phyloP scores from a whole-genome alignment of 169 alveolate genomes.

The Cryptosporidium meleagridis region DNA sequence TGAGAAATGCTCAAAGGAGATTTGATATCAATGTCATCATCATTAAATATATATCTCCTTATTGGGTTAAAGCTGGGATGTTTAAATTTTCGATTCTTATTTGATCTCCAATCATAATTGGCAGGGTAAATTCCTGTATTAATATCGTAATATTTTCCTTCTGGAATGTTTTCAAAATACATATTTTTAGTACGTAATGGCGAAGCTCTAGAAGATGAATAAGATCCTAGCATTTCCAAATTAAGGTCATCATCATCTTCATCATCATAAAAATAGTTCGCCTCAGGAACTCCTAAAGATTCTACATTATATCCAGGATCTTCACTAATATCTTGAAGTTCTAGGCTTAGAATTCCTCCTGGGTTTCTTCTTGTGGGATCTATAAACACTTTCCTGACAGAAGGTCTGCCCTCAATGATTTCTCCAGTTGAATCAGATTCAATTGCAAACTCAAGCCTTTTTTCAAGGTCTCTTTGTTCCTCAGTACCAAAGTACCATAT shows the following conservation, averaged over 20 bases:
- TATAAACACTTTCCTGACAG: slow-evolving; percentile 9
- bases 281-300: neutral
- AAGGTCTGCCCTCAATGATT: slow-evolving; percentile 11
- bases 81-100: neutral
- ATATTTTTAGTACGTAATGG: neutral
- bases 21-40: slow-evolving; percentile 25
- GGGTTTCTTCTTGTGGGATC: slow-evolving; percentile 33
- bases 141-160: neutral
- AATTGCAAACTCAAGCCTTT: slow-evolving; percentile 26
- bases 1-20: slow-evolving; percentile 63
- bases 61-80: slow-evolving; percentile 29
- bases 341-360: slow-evolving; percentile 6
- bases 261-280: neutral
- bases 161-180: neutral
- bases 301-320: slow-evolving; percentile 20
- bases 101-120: neutral
- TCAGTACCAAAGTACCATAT: slow-evolving; percentile 72
- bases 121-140: slow-evolving; percentile 29
- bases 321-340: slow-evolving; percentile 38
- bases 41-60: slow-evolving; percentile 30
- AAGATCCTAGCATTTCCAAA: slow-evolving; percentile 51
- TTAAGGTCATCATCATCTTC: slow-evolving; percentile 34
- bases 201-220: slow-evolving; percentile 5
- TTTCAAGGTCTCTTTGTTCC: slow-evolving; percentile 67
- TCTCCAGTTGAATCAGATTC: slow-evolving; percentile 39